phyloP scores from a whole-genome alignment of 768 basidiomycete species.

The Calvatia gigantea region DNA sequence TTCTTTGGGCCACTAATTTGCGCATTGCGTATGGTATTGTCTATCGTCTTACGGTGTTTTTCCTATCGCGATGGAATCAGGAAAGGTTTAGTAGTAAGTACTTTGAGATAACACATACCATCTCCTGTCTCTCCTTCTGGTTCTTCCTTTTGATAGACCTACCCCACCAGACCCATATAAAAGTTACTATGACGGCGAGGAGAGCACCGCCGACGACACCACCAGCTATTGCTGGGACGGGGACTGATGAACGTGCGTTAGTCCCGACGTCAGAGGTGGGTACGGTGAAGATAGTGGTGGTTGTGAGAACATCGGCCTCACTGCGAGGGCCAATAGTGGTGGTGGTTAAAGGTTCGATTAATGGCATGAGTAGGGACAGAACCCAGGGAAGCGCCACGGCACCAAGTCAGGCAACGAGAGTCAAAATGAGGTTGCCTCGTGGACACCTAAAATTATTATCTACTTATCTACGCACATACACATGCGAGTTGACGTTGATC shows the following conservation, averaged over 20 bases:
- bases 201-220: conserved; percentile 44
- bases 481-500: neutral
- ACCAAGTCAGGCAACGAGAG: neutral
- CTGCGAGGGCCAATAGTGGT: neutral
- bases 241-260: conserved; percentile 24
- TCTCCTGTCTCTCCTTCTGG: conserved; percentile 24
- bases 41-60: conserved; percentile 24
- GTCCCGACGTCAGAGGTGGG: neutral
- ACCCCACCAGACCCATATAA: conserved; percentile 48
- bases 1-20: conserved; percentile 20
- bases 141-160: conserved; percentile 34
- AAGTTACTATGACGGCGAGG: conserved; percentile 38
- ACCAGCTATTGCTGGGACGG: conserved; percentile 48
- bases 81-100: neutral
- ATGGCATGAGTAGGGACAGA: conserved; percentile 7
- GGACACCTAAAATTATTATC: conserved; percentile 7
- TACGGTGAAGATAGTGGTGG: conserved; percentile 12
- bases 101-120: conserved; percentile 15
- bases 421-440: conserved; percentile 12
- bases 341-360: conserved; percentile 9
- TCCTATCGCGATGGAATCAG: conserved; percentile 19
- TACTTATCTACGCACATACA: conserved; percentile 2
- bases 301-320: conserved; percentile 10
- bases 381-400: conserved; percentile 9
- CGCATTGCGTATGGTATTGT: conserved; percentile 42